Conservation (phyloP, 208 protist genomes). For the Wallacemonas sp. region DNA sequence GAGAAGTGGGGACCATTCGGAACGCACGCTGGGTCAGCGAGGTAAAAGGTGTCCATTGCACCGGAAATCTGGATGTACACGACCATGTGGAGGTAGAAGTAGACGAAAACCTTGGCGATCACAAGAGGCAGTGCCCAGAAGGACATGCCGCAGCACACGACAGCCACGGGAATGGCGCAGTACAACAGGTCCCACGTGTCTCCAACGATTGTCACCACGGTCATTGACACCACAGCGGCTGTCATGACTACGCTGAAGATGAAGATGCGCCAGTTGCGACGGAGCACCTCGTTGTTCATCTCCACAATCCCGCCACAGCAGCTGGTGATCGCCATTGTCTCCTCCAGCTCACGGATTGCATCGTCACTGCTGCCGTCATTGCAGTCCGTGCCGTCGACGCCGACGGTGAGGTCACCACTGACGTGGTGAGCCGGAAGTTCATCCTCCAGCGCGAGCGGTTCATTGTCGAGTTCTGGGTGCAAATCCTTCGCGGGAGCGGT, state of each 20-base stretch:
- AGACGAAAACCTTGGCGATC: conserved; percentile 26
- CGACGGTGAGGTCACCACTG: neutral
- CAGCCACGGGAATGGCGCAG: neutral
- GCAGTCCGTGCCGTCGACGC: neutral
- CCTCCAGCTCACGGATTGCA: neutral
- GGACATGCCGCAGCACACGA: conserved; percentile 12
- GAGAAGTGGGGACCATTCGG: conserved; percentile 51
- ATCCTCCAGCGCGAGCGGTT: conserved; percentile 1
- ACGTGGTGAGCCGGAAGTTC: neutral
- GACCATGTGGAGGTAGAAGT: conserved; percentile 17
- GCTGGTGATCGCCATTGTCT: neutral
- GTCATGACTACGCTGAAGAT: conserved; percentile 29
- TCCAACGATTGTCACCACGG: conserved; percentile 16
- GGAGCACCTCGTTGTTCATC: conserved; percentile 26
- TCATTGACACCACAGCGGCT: conserved; percentile 16
- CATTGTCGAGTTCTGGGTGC: neutral
- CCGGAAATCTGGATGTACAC: conserved; percentile 41
- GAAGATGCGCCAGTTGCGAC: conserved; percentile 23
- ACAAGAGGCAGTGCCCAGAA: conserved; percentile 28
- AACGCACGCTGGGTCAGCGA: conserved; percentile 23
- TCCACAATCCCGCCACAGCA: conserved; percentile 25
- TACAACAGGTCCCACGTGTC: conserved; percentile 13
- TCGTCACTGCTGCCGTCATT: neutral
- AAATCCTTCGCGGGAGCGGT: neutral
- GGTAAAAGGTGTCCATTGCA: conserved; percentile 53